phyloP scores from a whole-genome alignment of 306 rosid genomes.

The Castanopsis chinensis region DNA sequence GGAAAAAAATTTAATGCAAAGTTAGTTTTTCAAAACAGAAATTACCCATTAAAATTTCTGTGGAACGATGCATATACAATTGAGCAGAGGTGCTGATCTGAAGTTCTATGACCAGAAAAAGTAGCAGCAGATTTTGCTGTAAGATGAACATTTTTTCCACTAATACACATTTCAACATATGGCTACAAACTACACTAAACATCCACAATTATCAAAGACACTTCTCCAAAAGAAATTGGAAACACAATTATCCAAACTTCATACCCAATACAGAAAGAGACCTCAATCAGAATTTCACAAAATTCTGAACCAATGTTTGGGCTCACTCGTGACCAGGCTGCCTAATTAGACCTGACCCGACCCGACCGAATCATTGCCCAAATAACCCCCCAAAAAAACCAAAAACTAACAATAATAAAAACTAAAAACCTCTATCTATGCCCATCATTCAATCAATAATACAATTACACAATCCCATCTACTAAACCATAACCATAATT shows the following conservation, averaged over 20 bases:
- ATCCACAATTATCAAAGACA: neutral
- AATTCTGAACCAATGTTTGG: slow-evolving; percentile 20
- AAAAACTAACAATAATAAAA: neutral
- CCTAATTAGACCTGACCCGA: slow-evolving; percentile 43
- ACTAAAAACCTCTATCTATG: neutral
- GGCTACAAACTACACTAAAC: neutral
- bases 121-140: too few relatives aligned
- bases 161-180: too few relatives aligned
- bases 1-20: too few relatives aligned
- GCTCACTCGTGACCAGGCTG: slow-evolving; percentile 51
- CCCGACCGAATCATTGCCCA: slow-evolving; percentile 55
- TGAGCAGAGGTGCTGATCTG: too few relatives aligned
- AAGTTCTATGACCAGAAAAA: too few relatives aligned
- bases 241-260: neutral
- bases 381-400: neutral
- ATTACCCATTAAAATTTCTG: too few relatives aligned
- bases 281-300: neutral
- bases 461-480: neutral
- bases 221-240: slow-evolving; percentile 3
- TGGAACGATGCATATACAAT: too few relatives aligned
- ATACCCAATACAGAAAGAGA: neutral
- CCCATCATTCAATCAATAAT: slow-evolving; percentile 3
- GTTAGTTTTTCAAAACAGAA: too few relatives aligned
- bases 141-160: too few relatives aligned
- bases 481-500: slow-evolving; percentile 9